Percentiles rank a stretch among this genome's conserved stretches.
phyloP scores from a whole-genome alignment of 306 rosid genomes.

The Lathyrus tuberosus region DNA sequence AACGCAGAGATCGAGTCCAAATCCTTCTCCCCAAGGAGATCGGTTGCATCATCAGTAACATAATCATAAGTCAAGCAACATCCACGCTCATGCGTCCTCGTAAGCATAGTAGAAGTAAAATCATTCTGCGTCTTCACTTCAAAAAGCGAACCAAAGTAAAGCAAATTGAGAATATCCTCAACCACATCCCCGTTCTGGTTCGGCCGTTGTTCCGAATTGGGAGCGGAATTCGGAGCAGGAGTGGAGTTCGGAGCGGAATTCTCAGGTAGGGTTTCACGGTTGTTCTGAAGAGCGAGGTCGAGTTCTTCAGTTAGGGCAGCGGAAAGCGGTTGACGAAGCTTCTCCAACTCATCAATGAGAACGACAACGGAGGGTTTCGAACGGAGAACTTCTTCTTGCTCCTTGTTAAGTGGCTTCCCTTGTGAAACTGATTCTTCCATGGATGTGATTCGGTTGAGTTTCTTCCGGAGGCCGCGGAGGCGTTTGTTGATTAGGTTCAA shows the following conservation, averaged over 20 bases:
- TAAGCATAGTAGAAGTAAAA: conserved; percentile 80
- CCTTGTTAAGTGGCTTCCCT: conserved; percentile 77
- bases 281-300: conserved; percentile 45
- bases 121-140: conserved; percentile 89
- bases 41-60: conserved; percentile 94
- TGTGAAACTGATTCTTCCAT: conserved; percentile 77
- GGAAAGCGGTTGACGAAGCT: conserved; percentile 84
- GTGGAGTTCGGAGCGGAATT: not conserved
- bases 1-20: conserved; percentile 73
- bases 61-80: conserved; percentile 96
- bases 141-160: conserved; percentile 86
- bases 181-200: conserved; percentile 40
- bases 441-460: conserved; percentile 67
- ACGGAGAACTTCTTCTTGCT: conserved; percentile 83
- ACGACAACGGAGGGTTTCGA: conserved; percentile 64
- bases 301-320: conserved; percentile 73
- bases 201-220: not conserved
- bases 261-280: conserved; percentile 40
- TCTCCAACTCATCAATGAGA: conserved; percentile 86
- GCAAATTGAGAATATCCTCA: conserved; percentile 79
- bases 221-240: too few relatives aligned
- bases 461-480: conserved; percentile 79
- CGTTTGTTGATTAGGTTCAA: conserved; percentile 90
- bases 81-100: conserved; percentile 86
- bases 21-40: conserved; percentile 87